These are phyloP conservation scores for Trebouxia sp. DNA, from an alignment of 139 green algal species.

Conservation along the genomic window DNA sequence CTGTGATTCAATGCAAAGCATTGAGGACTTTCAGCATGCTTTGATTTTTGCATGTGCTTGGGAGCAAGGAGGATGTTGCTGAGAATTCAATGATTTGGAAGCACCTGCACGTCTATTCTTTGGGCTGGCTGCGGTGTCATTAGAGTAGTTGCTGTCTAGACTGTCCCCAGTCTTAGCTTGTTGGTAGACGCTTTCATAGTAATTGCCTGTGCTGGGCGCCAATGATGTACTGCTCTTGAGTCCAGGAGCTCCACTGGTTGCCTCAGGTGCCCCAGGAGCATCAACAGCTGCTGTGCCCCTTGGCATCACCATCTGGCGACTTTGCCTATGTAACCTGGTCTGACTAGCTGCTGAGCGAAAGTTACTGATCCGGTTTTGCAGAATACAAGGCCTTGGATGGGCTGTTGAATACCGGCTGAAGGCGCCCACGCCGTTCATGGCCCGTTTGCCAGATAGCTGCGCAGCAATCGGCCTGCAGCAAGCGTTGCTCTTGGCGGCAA, in stretches of 20 bases:
- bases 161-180: conserved; percentile 5
- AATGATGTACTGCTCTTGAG: neutral
- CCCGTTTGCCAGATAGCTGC: neutral
- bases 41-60: neutral
- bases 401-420: neutral
- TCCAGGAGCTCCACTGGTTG: neutral
- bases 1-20: conserved; percentile 36
- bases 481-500: too few relatives aligned
- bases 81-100: neutral
- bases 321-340: neutral
- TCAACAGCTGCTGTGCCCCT: neutral
- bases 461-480: too few relatives aligned
- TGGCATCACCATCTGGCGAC: neutral
- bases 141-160: conserved; percentile 31
- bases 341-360: neutral
- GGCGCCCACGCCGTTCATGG: neutral
- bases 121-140: conserved; percentile 16
- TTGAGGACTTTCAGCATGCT: neutral
- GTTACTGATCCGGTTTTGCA: neutral
- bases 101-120: conserved; percentile 35
- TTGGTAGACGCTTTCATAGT: conserved; percentile 2
- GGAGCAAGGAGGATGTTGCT: neutral
- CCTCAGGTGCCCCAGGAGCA: neutral
- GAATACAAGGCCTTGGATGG: neutral
- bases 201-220: neutral